Conservation (phyloP, 1,284 basidiomycete species). For the Rhodotorula sp. region DNA sequence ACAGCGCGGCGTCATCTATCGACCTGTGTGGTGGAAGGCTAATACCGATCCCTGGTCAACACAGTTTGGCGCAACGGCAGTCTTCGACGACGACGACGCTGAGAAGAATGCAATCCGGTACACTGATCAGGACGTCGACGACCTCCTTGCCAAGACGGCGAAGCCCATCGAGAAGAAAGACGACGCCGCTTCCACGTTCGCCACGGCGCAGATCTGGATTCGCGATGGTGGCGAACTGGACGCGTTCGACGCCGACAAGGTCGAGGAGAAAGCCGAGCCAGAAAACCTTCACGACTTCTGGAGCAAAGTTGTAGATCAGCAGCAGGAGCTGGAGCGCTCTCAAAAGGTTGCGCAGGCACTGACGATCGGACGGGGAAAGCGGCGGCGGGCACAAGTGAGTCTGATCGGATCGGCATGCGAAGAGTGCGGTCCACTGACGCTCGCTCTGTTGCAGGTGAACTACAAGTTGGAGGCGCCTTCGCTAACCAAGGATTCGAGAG, state of each 20-base stretch:
- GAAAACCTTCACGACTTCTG: constrained; percentile 41
- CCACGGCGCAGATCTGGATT: constrained; percentile 49
- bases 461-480: constrained; percentile 12
- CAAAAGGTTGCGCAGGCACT: constrained; percentile 12
- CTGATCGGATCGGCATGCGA: too few species aligned
- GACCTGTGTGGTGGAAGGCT: not conserved
- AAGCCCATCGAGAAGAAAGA: constrained; percentile 28
- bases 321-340: constrained; percentile 38
- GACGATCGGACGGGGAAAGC: constrained; percentile 35
- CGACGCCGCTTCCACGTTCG: constrained; percentile 43
- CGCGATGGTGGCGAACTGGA: constrained; percentile 28
- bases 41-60: not conserved
- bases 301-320: constrained; percentile 45
- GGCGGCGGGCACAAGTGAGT: constrained; percentile 19
- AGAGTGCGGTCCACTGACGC: not conserved
- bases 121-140: constrained; percentile 47
- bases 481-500: constrained; percentile 6
- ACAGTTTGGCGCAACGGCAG: constrained; percentile 47
- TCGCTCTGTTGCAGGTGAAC: constrained; percentile 10
- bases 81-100: constrained; percentile 46
- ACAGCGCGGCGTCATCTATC: not conserved
- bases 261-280: constrained; percentile 23
- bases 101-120: constrained; percentile 46
- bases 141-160: constrained; percentile 44
- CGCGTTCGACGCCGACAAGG: constrained; percentile 14